Percentiles rank a stretch among this genome's conserved stretches.
phyloP scores from a whole-genome alignment of 306 rosid genomes.

The Cucumis cinereus region DNA sequence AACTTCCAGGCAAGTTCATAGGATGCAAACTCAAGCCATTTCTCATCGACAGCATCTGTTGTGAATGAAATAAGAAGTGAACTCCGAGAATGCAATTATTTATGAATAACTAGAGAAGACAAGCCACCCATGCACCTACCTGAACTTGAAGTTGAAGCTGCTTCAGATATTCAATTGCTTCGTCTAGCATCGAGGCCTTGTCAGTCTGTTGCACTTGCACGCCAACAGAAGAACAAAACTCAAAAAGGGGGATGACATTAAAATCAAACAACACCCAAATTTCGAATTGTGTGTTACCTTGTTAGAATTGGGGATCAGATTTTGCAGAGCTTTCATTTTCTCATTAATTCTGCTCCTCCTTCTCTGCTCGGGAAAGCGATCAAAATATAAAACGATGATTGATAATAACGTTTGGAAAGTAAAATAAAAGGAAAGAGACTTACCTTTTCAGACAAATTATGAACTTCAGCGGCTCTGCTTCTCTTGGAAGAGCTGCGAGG shows the following conservation, averaged over 20 bases:
- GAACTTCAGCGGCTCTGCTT: constrained; percentile 98
- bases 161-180: constrained; percentile 92
- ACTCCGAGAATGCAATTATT: neutral
- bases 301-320: constrained; percentile 86
- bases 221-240: constrained; percentile 9
- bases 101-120: constrained; percentile 1
- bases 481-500: constrained; percentile 66
- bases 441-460: constrained; percentile 94
- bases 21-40: constrained; percentile 76
- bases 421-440: neutral
- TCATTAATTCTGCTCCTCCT: constrained; percentile 96
- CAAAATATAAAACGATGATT: neutral
- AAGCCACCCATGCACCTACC: constrained; percentile 21
- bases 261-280: neutral
- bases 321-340: constrained; percentile 93
- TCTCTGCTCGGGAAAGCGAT: constrained; percentile 35
- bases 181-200: constrained; percentile 97
- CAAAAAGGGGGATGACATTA: neutral
- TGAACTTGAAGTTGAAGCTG: constrained; percentile 99
- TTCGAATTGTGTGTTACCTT: constrained; percentile 31
- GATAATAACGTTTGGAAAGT: neutral
- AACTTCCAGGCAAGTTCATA: constrained; percentile 47
- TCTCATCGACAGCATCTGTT: constrained; percentile 85
- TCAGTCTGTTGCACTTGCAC: constrained; percentile 47
- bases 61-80: neutral